These are phyloP conservation scores for Xerocomellus intermedius DNA, from an alignment of 768 basidiomycete genomes.

Conservation along the genomic window DNA sequence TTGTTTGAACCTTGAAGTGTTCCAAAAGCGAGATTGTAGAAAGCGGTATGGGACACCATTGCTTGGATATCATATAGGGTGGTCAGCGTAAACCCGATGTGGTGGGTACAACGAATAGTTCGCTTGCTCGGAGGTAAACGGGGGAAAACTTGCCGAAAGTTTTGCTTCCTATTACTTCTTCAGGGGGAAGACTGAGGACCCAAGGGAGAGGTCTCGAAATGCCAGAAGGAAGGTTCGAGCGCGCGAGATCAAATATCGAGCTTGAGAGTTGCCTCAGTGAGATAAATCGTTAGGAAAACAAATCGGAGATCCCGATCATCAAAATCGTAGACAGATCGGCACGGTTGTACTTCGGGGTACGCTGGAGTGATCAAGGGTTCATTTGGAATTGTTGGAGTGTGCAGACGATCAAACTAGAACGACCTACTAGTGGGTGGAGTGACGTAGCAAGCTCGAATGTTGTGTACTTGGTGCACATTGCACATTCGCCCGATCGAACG, in stretches of 20 bases:
- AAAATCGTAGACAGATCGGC: not conserved
- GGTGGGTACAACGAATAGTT: not conserved
- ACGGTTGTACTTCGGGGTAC: not conserved
- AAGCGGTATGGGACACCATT: not conserved
- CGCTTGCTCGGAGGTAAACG: not conserved
- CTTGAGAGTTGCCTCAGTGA: not conserved
- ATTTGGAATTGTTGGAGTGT: not conserved
- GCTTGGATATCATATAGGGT: not conserved
- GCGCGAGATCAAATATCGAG: not conserved
- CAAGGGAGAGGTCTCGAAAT: not conserved
- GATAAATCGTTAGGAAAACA: not conserved
- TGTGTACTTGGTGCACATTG: not conserved
- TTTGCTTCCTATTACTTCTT: not conserved
- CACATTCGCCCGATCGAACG: not conserved
- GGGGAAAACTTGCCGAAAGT: not conserved
- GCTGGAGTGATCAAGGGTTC: not conserved
- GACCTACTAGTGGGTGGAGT: too few species aligned
- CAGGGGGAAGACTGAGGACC: not conserved
- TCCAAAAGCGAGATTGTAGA: not conserved
- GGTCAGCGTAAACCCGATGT: not conserved
- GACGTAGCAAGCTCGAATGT: too few species aligned
- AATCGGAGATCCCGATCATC: not conserved
- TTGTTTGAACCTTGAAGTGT: not conserved
- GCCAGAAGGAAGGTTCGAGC: not conserved
- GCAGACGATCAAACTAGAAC: not conserved